Evolutionary conservation across 2,329 filamentous ascomycete genomes (phyloP), one percentile per base, ranked within the genome.

Genomic region (Torrubiella hemipterigena): DNA sequence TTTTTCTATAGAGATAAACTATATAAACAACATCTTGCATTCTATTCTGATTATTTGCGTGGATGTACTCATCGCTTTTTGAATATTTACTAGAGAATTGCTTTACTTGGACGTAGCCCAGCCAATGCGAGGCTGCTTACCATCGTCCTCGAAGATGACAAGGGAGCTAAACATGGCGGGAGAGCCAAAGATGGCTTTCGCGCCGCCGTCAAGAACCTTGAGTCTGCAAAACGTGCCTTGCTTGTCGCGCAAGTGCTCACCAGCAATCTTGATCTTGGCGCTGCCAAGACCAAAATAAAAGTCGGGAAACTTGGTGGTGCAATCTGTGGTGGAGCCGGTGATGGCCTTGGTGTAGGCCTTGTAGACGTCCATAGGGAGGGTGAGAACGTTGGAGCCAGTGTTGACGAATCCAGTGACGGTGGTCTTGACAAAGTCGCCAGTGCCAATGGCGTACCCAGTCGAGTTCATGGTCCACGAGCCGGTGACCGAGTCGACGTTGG

Each of bases 121-220:
- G 8, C 28, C 32, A 14, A 31, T 15, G 13, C 32, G 29, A 5
- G 32, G 28, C 11, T 28, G 27, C 8, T 27, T 12, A 13, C 6
- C 6, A 9, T 28, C 32, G 13, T 34, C 14, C 28, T 34, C 32
- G 18, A 34, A 34, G 10, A 34, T 28, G 5, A 34, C 23, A 17
- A 26, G 30, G 1, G 27, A 27, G 14, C 18, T 28, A 11, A 28
- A 21, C 32, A 34, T 17, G 5, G 28, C 7, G 3, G 32, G 32
- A 21, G 32, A 34, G 13, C 32, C 32, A 10, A 25, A 34, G n/a
- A n/a, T n/a, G 17, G 16, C 17, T 4, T 8, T 16, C 14, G 11
- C 18, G 10, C 12, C 17, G 12, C 19, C 8, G 21, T 19, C 15
- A 10, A 13, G 15, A 10, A 29, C 8, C 6, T 12, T 10, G 5